Percentiles rank a stretch among this genome's conserved stretches.
phyloP scores from a whole-genome alignment of 345 rosid species.

The Acer negundo region DNA sequence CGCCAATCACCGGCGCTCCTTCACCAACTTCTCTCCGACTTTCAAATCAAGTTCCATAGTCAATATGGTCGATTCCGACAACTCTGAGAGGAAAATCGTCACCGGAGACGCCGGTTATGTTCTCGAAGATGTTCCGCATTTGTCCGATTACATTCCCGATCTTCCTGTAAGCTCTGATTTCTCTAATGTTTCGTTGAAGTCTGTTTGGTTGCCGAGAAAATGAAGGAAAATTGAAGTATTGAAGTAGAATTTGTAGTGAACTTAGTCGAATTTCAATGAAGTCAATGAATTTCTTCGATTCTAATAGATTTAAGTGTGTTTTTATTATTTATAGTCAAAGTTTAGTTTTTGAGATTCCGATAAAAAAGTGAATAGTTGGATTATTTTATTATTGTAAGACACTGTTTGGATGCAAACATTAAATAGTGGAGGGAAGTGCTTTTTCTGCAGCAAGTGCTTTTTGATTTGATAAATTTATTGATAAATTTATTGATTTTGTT shows the following conservation, averaged over 20 bases:
- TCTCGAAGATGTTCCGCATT: constrained; percentile 58
- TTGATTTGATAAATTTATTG: too few relatives aligned
- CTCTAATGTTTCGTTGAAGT: too few relatives aligned
- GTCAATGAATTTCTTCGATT: too few relatives aligned
- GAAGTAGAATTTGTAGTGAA: neutral
- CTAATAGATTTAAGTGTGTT: too few relatives aligned
- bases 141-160: too few relatives aligned
- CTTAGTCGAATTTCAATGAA: too few relatives aligned
- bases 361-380: neutral
- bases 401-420: neutral
- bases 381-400: neutral
- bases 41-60: neutral
- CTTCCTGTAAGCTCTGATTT: too few relatives aligned
- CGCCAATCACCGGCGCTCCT: constrained; percentile 16
- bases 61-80: neutral
- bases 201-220: too few relatives aligned
- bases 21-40: constrained; percentile 8
- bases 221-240: too few relatives aligned
- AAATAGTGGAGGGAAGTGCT: too few relatives aligned
- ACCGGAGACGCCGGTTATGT: constrained; percentile 44
- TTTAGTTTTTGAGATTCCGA: neutral
- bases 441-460: too few relatives aligned
- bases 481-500: neutral
- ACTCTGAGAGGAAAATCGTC: constrained; percentile 34
- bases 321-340: neutral